phyloP scores from a whole-genome alignment of 2,329 filamentous ascomycete species.

The Alternaria gaisen region DNA sequence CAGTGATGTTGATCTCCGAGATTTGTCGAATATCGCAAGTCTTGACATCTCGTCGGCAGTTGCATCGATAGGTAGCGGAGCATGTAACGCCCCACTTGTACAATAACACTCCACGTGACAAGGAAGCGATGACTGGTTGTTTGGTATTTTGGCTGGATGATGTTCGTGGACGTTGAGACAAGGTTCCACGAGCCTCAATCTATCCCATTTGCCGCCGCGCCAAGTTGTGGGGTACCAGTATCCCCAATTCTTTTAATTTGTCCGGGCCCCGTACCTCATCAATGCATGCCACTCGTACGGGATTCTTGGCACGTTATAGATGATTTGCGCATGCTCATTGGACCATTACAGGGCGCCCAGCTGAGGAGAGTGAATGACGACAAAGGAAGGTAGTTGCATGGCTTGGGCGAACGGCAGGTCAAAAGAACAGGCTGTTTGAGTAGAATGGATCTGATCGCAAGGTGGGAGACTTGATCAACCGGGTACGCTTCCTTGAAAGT shows the following conservation, averaged over 20 bases:
- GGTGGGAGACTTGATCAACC: slow-evolving; percentile 12
- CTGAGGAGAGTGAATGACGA: background rate
- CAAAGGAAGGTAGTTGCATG: background rate
- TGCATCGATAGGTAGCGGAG: background rate
- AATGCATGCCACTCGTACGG: background rate
- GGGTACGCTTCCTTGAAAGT: slow-evolving; percentile 19
- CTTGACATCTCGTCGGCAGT: slow-evolving; percentile 24
- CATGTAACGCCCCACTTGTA: slow-evolving; percentile 12
- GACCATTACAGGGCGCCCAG: slow-evolving; percentile 1
- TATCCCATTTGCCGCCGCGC: slow-evolving; percentile 22
- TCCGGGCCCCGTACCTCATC: slow-evolving; percentile 3
- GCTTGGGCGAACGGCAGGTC: slow-evolving; percentile 6
- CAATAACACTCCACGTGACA: background rate
- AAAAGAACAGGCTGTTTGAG: slow-evolving; percentile 1
- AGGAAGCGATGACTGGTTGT: background rate
- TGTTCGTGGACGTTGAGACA: slow-evolving; percentile 15
- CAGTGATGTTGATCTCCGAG: background rate
- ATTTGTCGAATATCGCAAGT: slow-evolving; percentile 11
- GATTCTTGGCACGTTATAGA: background rate
- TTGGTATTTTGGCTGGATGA: background rate
- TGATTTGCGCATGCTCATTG: slow-evolving; percentile 9
- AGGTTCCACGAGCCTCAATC: slow-evolving; percentile 24
- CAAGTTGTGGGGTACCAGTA: slow-evolving; percentile 25
- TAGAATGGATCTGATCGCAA: background rate
- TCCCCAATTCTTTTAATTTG: slow-evolving; percentile 19